phyloP scores from a whole-genome alignment of 768 basidiomycete genomes.

The Tubosaeta brunneosetosa region DNA sequence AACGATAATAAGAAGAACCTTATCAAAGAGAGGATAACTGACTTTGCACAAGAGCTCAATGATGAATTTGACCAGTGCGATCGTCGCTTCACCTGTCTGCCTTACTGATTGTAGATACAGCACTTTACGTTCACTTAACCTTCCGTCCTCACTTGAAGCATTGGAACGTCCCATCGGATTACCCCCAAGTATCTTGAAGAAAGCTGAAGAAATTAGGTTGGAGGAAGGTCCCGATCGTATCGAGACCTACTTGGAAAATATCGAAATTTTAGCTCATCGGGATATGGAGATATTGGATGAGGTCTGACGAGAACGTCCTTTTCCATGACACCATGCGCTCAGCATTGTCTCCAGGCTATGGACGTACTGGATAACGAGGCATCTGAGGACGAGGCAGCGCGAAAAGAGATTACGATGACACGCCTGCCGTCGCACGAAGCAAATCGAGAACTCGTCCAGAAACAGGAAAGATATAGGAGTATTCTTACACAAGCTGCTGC shows the following conservation, averaged over 20 bases:
- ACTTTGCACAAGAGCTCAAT: conserved; percentile 58
- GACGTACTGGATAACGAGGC: conserved; percentile 90
- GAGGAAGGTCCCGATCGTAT: conserved; percentile 75
- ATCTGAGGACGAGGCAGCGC: conserved; percentile 72
- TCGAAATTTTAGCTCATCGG: conserved; percentile 59
- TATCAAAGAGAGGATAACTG: conserved; percentile 61
- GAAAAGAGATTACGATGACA: conserved; percentile 43
- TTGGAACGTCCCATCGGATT: conserved; percentile 83
- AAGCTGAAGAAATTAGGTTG: conserved; percentile 77
- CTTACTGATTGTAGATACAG: conserved; percentile 35
- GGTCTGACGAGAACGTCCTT: conserved; percentile 37
- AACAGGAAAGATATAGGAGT: conserved; percentile 65
- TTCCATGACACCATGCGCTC: neutral
- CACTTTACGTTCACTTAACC: conserved; percentile 62
- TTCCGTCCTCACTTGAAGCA: conserved; percentile 84
- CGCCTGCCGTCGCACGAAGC: conserved; percentile 74
- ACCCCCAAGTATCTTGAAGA: conserved; percentile 80
- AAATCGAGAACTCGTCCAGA: conserved; percentile 66
- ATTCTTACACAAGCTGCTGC: conserved; percentile 67
- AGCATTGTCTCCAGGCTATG: conserved; percentile 53
- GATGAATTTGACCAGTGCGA: conserved; percentile 57
- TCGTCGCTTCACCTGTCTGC: neutral
- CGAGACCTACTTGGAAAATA: conserved; percentile 66
- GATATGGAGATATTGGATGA: conserved; percentile 68
- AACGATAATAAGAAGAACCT: conserved; percentile 72